Base-by-base conservation (phyloP, 495 filamentous ascomycete species). In the Trypethelium eluteriae region DNA sequence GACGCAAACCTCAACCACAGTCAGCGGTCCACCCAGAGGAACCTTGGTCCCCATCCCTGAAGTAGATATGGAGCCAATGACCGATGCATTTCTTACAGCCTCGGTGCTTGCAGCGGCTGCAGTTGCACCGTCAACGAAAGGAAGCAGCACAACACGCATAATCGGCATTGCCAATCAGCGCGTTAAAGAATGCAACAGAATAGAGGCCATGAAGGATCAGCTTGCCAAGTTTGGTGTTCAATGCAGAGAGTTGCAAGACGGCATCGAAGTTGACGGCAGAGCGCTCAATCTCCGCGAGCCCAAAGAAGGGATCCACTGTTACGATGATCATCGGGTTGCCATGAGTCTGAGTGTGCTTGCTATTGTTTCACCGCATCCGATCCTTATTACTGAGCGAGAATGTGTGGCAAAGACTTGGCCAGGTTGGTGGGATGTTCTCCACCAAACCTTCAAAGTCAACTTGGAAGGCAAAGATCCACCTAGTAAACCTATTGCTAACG, bases 351-450 rank as follows among this genome's bases (percentile, higher is more conserved):
- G 91, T 66, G 90, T 99, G n/a, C 77, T 99, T 39, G 86, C 91
- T 25, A n/a, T 63, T 7, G 41, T 38, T 25, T n/a, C 38, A 63
- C 89, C 94, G 4, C 73, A 84, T 12, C 83, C 90, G 2, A 88
- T 91, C 2, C 78, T 96, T 38, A 87, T 99, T 63, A 80, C 87
- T 6, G 94, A 99, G 75, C 88, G 89, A 67, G 91, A 95, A 73
- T 99, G 94, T 74, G 89, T 91, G 32, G 93, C 88, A 50, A 99
- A 99, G 83, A 99, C 94, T n/a, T 99, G 95, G 94, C 94, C 94
- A 0, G 94, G 92, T 12, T 99, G 94, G 91, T 99, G 94, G 94
- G 95, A 99, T 75, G 84, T 86, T 49, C 73, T 96, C 64, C 84
- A 87, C 39, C 84, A 89, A 65, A 80, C 84, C 2, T 99, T 96